Conservation (phyloP, 2,329 filamentous ascomycete genomes). For the Clonostachys solani region DNA sequence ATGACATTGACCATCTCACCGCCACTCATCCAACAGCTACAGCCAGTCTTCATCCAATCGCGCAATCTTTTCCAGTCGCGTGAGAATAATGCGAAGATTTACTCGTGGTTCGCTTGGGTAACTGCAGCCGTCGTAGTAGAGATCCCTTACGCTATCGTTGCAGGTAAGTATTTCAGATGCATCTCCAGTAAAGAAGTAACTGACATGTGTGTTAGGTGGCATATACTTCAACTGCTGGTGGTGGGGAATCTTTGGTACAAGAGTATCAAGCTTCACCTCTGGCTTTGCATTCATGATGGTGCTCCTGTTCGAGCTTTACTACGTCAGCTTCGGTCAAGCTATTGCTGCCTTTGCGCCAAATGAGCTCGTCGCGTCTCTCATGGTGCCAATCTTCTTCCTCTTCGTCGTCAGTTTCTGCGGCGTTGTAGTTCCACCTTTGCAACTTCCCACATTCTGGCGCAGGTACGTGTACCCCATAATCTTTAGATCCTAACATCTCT, state of each 20-base stretch:
- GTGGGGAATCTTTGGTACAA: slow-evolving; percentile 43
- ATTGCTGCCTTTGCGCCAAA: slow-evolving; percentile 66
- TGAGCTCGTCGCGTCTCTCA: slow-evolving; percentile 58
- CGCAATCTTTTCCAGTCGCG: slow-evolving; percentile 66
- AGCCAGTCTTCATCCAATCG: slow-evolving; percentile 65
- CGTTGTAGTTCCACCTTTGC: slow-evolving; percentile 58
- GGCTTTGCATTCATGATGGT: slow-evolving; percentile 61
- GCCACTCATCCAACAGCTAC: slow-evolving; percentile 71
- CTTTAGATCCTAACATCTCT: too few relatives aligned
- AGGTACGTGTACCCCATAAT: slow-evolving; percentile 5
- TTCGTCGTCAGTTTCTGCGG: slow-evolving; percentile 70
- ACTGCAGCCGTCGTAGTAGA: slow-evolving; percentile 64
- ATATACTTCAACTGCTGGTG: slow-evolving; percentile 50
- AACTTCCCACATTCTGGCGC: slow-evolving; percentile 60
- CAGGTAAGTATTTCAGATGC: slow-evolving; percentile 40
- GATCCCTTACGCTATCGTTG: slow-evolving; percentile 64
- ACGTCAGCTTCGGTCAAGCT: slow-evolving; percentile 60
- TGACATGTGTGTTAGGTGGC: background rate
- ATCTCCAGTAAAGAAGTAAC: slow-evolving; percentile 15
- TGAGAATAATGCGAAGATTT: slow-evolving; percentile 76
- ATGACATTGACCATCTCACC: slow-evolving; percentile 73
- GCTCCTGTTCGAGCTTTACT: slow-evolving; percentile 63
- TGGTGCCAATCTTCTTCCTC: slow-evolving; percentile 67
- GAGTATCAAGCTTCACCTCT: slow-evolving; percentile 47
- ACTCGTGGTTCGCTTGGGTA: slow-evolving; percentile 69